These are phyloP conservation scores for Pochonia chlamydosporia DNA, from an alignment of 2,329 filamentous ascomycete species.

Conservation along the genomic window DNA sequence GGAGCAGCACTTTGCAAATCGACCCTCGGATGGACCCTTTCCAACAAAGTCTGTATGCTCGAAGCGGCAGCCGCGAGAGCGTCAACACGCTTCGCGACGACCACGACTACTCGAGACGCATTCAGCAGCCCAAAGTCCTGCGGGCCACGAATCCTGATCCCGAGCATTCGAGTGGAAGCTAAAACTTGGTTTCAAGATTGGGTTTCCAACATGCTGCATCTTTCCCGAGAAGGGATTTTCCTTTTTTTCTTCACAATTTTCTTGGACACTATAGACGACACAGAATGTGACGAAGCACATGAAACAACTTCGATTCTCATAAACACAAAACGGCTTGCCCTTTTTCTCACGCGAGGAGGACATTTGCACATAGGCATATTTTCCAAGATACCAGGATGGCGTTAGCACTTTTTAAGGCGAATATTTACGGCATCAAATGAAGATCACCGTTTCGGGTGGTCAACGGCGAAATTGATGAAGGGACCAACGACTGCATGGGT, in stretches of 20 bases:
- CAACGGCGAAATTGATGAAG: background rate
- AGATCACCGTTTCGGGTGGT: background rate
- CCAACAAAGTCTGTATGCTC: constrained; percentile 48
- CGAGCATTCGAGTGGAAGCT: constrained; percentile 9
- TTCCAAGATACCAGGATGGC: constrained; percentile 33
- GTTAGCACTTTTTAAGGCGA: constrained; percentile 23
- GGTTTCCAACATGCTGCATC: background rate
- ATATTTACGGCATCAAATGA: background rate
- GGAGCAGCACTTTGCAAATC: constrained; percentile 49
- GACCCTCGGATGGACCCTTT: constrained; percentile 61
- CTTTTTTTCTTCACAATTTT: constrained; percentile 2
- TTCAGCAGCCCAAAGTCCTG: constrained; percentile 52
- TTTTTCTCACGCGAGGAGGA: background rate
- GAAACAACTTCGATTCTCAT: constrained; percentile 20
- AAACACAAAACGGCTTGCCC: background rate
- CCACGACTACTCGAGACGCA: constrained; percentile 58
- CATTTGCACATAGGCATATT: constrained; percentile 11
- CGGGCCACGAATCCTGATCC: constrained; percentile 59
- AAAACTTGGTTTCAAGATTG: background rate
- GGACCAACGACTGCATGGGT: constrained; percentile 12
- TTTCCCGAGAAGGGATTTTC: constrained; percentile 1
- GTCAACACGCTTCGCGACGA: constrained; percentile 59
- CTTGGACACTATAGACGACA: constrained; percentile 19
- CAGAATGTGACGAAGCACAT: constrained; percentile 25
- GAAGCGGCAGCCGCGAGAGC: constrained; percentile 57